Base-by-base conservation (phyloP, 768 basidiomycete genomes). In the Mrakia frigida region DNA sequence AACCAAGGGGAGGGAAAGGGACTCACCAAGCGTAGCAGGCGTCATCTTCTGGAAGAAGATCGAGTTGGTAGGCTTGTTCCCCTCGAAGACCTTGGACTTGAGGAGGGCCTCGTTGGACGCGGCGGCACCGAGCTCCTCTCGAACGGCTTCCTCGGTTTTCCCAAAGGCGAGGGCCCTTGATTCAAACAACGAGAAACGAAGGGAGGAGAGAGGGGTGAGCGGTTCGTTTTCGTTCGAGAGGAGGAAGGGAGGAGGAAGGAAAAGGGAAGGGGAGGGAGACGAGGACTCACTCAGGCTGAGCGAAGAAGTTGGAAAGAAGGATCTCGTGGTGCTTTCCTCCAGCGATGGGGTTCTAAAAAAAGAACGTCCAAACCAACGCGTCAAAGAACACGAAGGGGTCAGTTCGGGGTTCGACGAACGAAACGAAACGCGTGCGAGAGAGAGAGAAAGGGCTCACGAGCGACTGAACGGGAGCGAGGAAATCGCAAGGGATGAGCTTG, bases 31-130 rank as follows among this genome's bases (percentile, higher is more conserved):
- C 16, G 90, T 92, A 59, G 90, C 88, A 18, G 97, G 96, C 1
- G 94, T 97, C 81, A 98, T 85, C 79, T 92, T 84, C 33, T 94
- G 93, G 90, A 98, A 97, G 85, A 98, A 84, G 84, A 98, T 93
- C 80, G 91, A 92, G 86, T 97, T 98, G 84, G 93, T 97, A 3
- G 96, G 97, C 79, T 91, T 87, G 86, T 98, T 99, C 50, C 96
- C 97, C 83, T 93, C 93, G 82, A 98, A 98, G 79, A 98, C 93
- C 86, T 99, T 99, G 81, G 90, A 91, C 89, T 98, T 98, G 80
- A 97, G 87, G 63, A 98, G 85, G 2, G 91, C 89, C 80, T 94
- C 92, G 80, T 89, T 91, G 75, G 88, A 87, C 0, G 87, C 81
- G 60, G 82, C 78, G 39, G 82, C 79, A 37, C 86, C 86, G 74